phyloP scores from a whole-genome alignment of 768 basidiomycete genomes.

The Pulveroboletus ravenelii region DNA sequence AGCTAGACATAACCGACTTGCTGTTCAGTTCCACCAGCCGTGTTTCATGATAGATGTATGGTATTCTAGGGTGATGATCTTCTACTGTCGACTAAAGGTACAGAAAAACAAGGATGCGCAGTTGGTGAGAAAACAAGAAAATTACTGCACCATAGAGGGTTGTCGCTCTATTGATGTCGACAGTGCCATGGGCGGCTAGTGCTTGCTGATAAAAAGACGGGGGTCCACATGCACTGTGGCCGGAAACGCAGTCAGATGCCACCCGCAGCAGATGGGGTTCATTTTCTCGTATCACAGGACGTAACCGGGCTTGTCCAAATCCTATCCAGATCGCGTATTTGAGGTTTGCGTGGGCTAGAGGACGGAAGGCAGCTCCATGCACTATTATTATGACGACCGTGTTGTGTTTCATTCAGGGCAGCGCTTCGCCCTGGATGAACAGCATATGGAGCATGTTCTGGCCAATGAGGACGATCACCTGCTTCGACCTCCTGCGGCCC shows the following conservation, averaged over 20 bases:
- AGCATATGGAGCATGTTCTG: conserved; percentile 3
- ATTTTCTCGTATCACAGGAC: conserved; percentile 24
- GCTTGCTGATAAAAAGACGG: conserved; percentile 7
- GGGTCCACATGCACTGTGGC: conserved; percentile 6
- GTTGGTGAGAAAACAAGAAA: conserved; percentile 11
- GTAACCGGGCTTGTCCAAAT: conserved; percentile 20
- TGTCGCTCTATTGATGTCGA: conserved; percentile 1
- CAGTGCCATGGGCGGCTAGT: neutral
- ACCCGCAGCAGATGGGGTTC: conserved; percentile 32
- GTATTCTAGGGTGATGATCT: conserved; percentile 5
- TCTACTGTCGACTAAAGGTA: conserved; percentile 1
- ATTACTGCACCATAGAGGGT: conserved; percentile 3
- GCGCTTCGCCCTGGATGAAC: neutral
- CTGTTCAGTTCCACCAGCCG: too few species aligned
- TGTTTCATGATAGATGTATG: too few species aligned
- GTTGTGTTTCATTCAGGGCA: neutral
- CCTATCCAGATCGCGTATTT: conserved; percentile 19
- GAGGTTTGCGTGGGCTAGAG: conserved; percentile 17
- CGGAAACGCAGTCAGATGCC: conserved; percentile 20
- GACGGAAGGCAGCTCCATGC: too few species aligned
- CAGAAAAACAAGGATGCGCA: conserved; percentile 4
- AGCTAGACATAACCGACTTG: neutral
- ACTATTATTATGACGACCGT: too few species aligned
- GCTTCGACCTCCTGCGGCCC: conserved; percentile 12
- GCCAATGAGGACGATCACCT: conserved; percentile 3